Conservation (phyloP, 2,329 filamentous ascomycete genomes). For the Monilinia polystroma region DNA sequence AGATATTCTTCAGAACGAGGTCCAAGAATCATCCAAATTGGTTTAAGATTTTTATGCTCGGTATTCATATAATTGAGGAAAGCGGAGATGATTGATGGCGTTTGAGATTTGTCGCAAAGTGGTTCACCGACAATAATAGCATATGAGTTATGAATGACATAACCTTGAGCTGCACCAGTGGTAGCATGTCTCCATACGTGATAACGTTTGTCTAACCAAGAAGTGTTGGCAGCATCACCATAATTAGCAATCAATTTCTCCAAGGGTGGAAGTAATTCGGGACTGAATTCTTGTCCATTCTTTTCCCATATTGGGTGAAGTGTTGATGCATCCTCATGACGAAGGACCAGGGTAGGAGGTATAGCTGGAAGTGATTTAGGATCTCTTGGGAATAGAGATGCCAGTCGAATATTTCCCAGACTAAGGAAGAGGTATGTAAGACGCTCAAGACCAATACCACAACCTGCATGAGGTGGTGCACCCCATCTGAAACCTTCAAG, state of each 20-base stretch:
- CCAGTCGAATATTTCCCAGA: slow-evolving; percentile 85
- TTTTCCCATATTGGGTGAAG: slow-evolving; percentile 63
- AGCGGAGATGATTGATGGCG: slow-evolving; percentile 66
- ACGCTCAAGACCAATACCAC: slow-evolving; percentile 86
- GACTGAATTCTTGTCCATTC: slow-evolving; percentile 43
- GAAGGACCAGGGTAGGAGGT: slow-evolving; percentile 61
- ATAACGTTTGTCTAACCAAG: slow-evolving; percentile 88
- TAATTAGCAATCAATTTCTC: slow-evolving; percentile 94
- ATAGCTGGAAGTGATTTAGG: slow-evolving; percentile 79
- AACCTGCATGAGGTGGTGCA: slow-evolving; percentile 84
- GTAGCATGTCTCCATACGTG: slow-evolving; percentile 78
- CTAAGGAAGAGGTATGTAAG: slow-evolving; percentile 83
- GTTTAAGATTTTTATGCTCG: slow-evolving; percentile 68
- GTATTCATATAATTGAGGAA: slow-evolving; percentile 76
- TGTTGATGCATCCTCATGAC: slow-evolving; percentile 85
- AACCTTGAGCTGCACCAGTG: slow-evolving; percentile 83
- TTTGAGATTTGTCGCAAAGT: slow-evolving; percentile 77
- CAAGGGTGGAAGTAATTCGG: slow-evolving; percentile 62
- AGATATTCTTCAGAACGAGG: slow-evolving; percentile 76
- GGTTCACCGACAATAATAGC: slow-evolving; percentile 86
- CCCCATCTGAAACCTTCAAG: slow-evolving; percentile 85
- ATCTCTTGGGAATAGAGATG: slow-evolving; percentile 83
- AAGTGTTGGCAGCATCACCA: slow-evolving; percentile 89
- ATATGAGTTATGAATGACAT: slow-evolving; percentile 72
- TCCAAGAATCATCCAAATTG: slow-evolving; percentile 87